phyloP scores from a whole-genome alignment of 768 basidiomycete species.

The Trametes coccinea region DNA sequence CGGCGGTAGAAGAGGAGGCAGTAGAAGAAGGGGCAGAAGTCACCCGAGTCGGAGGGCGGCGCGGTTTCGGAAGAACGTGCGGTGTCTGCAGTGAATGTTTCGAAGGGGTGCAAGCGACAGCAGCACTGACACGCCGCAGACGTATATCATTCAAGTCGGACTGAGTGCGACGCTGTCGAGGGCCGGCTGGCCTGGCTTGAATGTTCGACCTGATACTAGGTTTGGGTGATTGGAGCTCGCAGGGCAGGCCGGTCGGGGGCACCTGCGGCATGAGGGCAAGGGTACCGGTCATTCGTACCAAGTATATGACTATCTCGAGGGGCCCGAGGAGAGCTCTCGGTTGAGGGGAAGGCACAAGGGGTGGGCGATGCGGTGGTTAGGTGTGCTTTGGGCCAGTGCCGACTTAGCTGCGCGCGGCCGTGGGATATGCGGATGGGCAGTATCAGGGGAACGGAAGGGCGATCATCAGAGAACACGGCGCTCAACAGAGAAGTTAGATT shows the following conservation, averaged over 20 bases:
- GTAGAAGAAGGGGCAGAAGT: slow-evolving; percentile 12
- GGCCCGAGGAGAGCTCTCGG: background rate
- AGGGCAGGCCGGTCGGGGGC: slow-evolving; percentile 7
- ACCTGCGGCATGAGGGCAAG: slow-evolving; percentile 10
- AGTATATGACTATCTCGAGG: background rate
- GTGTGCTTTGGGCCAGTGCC: background rate
- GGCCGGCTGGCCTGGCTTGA: slow-evolving; percentile 5
- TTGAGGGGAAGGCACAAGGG: slow-evolving; percentile 6
- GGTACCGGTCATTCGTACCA: slow-evolving; percentile 1
- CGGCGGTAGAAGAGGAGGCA: slow-evolving; percentile 7
- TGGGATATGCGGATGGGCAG: slow-evolving; percentile 7
- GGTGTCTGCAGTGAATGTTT: slow-evolving; percentile 16
- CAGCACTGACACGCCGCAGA: slow-evolving; percentile 17
- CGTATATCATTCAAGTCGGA: slow-evolving; percentile 13
- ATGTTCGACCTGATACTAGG: slow-evolving; percentile 1
- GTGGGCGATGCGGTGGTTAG: background rate
- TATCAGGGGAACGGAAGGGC: slow-evolving; percentile 11
- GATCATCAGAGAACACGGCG: slow-evolving; percentile 15
- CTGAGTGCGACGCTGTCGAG: slow-evolving; percentile 13
- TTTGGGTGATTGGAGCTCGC: background rate
- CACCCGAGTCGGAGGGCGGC: slow-evolving; percentile 10
- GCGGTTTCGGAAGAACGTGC: slow-evolving; percentile 11
- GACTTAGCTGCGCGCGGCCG: slow-evolving; percentile 11
- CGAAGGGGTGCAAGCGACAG: slow-evolving; percentile 15
- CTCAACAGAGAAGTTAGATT: slow-evolving; percentile 20